Evolutionary conservation across 139 green algal genomes (phyloP).

Genomic region (Dunaliella sp.): DNA sequence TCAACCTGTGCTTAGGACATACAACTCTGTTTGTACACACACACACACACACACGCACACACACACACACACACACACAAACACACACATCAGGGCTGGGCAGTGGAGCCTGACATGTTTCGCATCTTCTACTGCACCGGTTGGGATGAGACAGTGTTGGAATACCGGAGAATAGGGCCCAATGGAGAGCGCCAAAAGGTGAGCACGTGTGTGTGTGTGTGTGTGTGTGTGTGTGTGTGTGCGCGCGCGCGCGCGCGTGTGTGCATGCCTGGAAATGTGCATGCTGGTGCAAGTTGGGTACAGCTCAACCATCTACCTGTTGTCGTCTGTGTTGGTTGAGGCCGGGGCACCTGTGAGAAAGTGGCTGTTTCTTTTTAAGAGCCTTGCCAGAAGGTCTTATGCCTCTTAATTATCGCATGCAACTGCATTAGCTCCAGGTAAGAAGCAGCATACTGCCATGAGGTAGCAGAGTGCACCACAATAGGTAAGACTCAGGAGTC

Average conservation of each 20-base stretch:
- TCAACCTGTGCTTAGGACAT: background rate
- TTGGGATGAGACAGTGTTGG: conserved; percentile 40
- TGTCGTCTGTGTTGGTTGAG: no score
- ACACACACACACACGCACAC: background rate
- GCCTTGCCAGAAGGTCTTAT: no score
- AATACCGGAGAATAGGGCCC: conserved; percentile 23
- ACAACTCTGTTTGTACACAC: background rate
- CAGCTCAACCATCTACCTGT: no score
- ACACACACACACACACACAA: background rate
- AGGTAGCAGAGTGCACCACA: no score
- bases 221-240: background rate
- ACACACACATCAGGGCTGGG: conserved; percentile 17
- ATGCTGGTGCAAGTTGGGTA: no score
- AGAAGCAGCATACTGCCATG: no score
- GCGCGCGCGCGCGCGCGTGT: background rate
- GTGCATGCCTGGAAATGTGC: background rate
- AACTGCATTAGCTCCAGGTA: no score
- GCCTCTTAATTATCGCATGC: no score
- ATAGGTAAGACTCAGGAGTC: no score
- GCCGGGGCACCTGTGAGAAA: no score
- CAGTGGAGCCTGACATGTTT: conserved; percentile 32
- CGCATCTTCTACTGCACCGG: conserved; percentile 54
- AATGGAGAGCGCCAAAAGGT: background rate
- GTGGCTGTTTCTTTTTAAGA: no score
- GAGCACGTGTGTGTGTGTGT: background rate